Base-by-base conservation (phyloP, 1,139 yeast species). In the Zygosaccharomyces sapae region DNA sequence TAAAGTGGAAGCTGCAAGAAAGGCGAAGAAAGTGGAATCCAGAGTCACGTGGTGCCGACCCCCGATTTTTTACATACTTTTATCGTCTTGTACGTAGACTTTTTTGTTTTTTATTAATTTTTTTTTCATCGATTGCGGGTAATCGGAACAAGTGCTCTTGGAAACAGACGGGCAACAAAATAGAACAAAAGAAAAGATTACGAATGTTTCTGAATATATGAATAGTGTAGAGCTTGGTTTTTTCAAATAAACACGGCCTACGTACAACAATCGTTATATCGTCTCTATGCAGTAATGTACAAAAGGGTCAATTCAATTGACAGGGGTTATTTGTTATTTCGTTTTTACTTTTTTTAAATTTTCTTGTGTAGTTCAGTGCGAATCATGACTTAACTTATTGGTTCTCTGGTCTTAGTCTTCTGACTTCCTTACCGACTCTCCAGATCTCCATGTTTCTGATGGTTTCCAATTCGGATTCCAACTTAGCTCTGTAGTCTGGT, bases 321-420 rank as follows among this genome's bases (percentile, higher is more conserved):
- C 58, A 50, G 49, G 50, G 40, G 37, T 41, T 37, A 37, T 30
- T 37, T 27, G 16, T 31, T 6, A 6, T 31, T n/a, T n/a, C n/a
- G n/a, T n/a, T 6, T 12, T 31, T 13, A 1, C 7, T 16, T 1
- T 2, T 31, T 31, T 31, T 8, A 12, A 3, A 13, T 13, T n/a
- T n/a, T n/a, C n/a, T n/a, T n/a, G n/a, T 13, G 18, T 31, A 5
- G 34, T 12, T 16, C 8, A 7, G 19, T 13, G 4, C 19, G 6
- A 4, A 8, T 31, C 19, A 31, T 31, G 19, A 31, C 30, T 18
- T 30, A 27, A 41, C 42, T 76, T 85, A 89, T 73, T 85, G 81
- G 92, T 92, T 90, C 79, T 90, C 97, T 66, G 98, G 98, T 79
- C 98, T 90, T 74, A 90, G 83, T 78, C 90, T 90, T 83, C 98